These are phyloP conservation scores for Cenchrus americanus DNA, from an alignment of 176 grass and related monocot species.

Conservation along the genomic window DNA sequence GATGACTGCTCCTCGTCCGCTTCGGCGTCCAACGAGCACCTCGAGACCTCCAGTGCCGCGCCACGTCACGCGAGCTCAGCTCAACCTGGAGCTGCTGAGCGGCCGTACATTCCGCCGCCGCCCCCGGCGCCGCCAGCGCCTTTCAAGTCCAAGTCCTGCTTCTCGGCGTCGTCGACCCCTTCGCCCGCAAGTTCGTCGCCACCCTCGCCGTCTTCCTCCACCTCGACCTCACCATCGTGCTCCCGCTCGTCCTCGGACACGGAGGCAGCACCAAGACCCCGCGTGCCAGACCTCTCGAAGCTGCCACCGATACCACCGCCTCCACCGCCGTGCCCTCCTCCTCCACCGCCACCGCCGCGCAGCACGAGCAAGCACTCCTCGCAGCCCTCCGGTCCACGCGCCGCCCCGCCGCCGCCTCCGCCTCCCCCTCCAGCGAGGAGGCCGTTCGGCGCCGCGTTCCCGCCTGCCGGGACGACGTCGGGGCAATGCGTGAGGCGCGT, in stretches of 20 bases:
- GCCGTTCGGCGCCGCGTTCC: constrained; percentile 22
- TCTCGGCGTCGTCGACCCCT: constrained; percentile 42
- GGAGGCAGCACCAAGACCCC: constrained; percentile 35
- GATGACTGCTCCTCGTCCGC: constrained; percentile 89
- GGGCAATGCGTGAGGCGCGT: constrained; percentile 66
- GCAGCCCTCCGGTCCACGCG: neutral
- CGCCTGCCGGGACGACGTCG: neutral
- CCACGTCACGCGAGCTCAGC: neutral
- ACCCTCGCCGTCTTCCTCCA: constrained; percentile 61
- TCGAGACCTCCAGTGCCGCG: constrained; percentile 24
- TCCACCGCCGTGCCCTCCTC: constrained; percentile 37
- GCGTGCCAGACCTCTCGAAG: constrained; percentile 51
- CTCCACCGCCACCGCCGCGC: constrained; percentile 34
- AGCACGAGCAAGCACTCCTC: neutral
- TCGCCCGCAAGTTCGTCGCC: constrained; percentile 45
- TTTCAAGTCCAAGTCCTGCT: constrained; percentile 51
- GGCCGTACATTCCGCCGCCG: constrained; percentile 33
- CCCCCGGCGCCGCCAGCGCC: constrained; percentile 41
- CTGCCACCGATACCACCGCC: constrained; percentile 89
- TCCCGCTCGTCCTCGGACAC: constrained; percentile 62
- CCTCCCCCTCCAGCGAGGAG: constrained; percentile 61
- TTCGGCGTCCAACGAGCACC: constrained; percentile 45
- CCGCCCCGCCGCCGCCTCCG: constrained; percentile 63
- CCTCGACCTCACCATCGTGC: constrained; percentile 39
- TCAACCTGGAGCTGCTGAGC: neutral